Conservation (phyloP, 768 basidiomycete genomes). For the Suillus occidentalis region DNA sequence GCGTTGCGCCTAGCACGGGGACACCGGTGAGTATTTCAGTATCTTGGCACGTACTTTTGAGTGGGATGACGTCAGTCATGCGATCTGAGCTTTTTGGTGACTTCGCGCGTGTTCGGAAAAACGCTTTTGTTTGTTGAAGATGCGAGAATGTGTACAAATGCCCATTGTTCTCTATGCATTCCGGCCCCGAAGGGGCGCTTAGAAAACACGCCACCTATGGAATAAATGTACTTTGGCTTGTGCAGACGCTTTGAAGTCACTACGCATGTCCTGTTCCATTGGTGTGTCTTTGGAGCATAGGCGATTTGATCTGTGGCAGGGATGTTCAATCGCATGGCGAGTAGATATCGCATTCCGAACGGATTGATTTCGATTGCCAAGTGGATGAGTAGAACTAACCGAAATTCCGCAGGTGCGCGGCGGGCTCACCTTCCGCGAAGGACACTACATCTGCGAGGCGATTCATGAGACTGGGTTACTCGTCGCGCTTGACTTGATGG, state of each 20-base stretch:
- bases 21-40: constrained; percentile 62
- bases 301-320: neutral
- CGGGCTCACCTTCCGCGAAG: constrained; percentile 94
- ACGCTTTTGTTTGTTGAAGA: neutral
- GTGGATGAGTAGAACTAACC: constrained; percentile 2
- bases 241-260: neutral
- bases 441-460: constrained; percentile 96
- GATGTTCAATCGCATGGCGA: neutral
- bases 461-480: constrained; percentile 86
- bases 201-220: neutral
- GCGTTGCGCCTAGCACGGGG: constrained; percentile 62
- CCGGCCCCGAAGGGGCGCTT: neutral
- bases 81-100: neutral
- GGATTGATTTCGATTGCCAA: constrained; percentile 5
- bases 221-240: neutral
- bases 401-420: constrained; percentile 68
- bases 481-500: constrained; percentile 94
- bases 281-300: neutral
- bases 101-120: too few relatives aligned
- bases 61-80: neutral
- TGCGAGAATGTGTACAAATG: neutral
- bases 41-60: neutral
- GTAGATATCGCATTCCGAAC: neutral
- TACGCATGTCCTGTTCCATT: neutral
- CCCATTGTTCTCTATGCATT: neutral